Evolutionary conservation across 495 filamentous ascomycete species (phyloP).

Genomic region (Sphaerosporella brunnea): DNA sequence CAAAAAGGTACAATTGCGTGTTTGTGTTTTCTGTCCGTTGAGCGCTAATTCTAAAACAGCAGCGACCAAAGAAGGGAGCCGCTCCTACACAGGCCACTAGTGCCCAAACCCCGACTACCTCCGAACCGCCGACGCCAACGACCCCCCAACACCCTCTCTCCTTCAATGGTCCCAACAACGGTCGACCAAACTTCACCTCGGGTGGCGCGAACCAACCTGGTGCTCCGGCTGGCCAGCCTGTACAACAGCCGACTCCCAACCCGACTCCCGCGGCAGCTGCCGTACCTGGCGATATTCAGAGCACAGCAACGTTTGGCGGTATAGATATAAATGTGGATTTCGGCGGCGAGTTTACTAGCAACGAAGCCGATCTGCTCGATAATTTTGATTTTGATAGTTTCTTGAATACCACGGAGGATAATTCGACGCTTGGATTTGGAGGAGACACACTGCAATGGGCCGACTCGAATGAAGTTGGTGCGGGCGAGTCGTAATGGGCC

Average conservation of each 20-base stretch:
- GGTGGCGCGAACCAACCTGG: slow-evolving; percentile 27
- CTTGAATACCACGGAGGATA: slow-evolving; percentile 44
- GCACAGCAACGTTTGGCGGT: slow-evolving; percentile 11
- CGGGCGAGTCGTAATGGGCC: slow-evolving; percentile 26
- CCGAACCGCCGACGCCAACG: slow-evolving; percentile 65
- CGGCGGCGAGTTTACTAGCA: slow-evolving; percentile 31
- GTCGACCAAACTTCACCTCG: slow-evolving; percentile 6
- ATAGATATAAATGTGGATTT: slow-evolving; percentile 17
- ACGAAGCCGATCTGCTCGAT: slow-evolving; percentile 55
- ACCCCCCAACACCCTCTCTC: slow-evolving; percentile 51
- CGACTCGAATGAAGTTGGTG: slow-evolving; percentile 16
- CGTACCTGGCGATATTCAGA: slow-evolving; percentile 1
- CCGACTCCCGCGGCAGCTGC: slow-evolving; percentile 27
- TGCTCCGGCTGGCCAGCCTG: slow-evolving; percentile 30
- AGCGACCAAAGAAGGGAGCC: slow-evolving; percentile 42
- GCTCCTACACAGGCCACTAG: slow-evolving; percentile 63
- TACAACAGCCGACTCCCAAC: slow-evolving; percentile 29
- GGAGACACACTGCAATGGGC: slow-evolving; percentile 31
- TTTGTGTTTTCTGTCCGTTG: slow-evolving; percentile 22
- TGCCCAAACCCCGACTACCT: slow-evolving; percentile 51
- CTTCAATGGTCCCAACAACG: slow-evolving; percentile 28
- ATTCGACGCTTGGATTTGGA: slow-evolving; percentile 36
- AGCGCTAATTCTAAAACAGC: slow-evolving; percentile 52
- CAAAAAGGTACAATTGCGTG: slow-evolving; percentile 49
- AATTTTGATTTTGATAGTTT: slow-evolving; percentile 96